These are phyloP conservation scores for Rhododendron henanense DNA, from an alignment of 148 eudicot genomes.

Conservation along the genomic window DNA sequence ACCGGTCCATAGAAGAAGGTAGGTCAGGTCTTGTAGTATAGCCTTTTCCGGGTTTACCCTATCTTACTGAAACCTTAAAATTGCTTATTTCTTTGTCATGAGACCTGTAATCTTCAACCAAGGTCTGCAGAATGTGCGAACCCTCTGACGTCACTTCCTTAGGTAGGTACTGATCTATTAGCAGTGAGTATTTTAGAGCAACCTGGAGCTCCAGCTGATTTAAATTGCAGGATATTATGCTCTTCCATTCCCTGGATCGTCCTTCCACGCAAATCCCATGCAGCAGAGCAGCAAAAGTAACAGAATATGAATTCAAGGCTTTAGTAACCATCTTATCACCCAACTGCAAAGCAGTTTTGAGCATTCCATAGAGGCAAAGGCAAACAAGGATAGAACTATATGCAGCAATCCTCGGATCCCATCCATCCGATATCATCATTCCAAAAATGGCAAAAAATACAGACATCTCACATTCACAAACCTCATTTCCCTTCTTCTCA, in stretches of 20 bases:
- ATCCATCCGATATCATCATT: slow-evolving; percentile 56
- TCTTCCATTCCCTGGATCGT: slow-evolving; percentile 65
- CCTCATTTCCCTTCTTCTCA: slow-evolving; percentile 19
- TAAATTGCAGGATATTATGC: slow-evolving; percentile 40
- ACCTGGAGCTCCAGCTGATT: slow-evolving; percentile 44
- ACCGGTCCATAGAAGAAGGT: neutral
- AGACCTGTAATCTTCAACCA: slow-evolving; percentile 41
- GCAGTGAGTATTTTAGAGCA: slow-evolving; percentile 52
- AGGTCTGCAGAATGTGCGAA: slow-evolving; percentile 53
- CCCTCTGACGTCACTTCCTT: slow-evolving; percentile 45
- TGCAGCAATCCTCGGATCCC: slow-evolving; percentile 48
- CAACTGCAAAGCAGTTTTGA: slow-evolving; percentile 51
- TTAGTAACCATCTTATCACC: slow-evolving; percentile 42
- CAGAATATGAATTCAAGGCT: slow-evolving; percentile 49
- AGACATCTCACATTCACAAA: slow-evolving; percentile 21
- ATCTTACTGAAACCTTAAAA: slow-evolving; percentile 28
- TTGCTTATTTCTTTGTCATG: slow-evolving; percentile 17
- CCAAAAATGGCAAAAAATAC: slow-evolving; percentile 40
- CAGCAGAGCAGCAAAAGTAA: slow-evolving; percentile 58
- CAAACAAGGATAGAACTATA: slow-evolving; percentile 64
- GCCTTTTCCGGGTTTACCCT: neutral
- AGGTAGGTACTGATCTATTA: slow-evolving; percentile 48
- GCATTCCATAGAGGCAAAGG: slow-evolving; percentile 72
- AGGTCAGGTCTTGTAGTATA: neutral
- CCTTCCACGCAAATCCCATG: slow-evolving; percentile 78